Base-by-base conservation (phyloP, 176 grass and related monocot species). In the Phragmites australis region DNA sequence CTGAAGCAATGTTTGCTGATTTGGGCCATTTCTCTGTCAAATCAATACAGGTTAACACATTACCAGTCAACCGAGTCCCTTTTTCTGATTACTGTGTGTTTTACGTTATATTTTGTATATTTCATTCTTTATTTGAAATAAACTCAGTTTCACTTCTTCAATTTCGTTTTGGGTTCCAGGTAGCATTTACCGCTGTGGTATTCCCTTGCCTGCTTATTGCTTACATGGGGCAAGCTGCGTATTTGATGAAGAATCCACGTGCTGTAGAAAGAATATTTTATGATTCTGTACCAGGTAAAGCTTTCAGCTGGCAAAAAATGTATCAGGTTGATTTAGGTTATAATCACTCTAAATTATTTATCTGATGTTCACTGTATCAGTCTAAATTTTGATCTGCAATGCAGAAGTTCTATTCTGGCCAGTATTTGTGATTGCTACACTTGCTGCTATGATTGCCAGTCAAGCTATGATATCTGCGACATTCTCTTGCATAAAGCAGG, bases 1-100 rank as follows among this genome's bases (percentile, higher is more conserved):
- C 96, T 84, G 96, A 99, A 91, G 96, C 92, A 86, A 99, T 99
- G 96, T 95, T 99, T 82, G 96, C 96, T 76, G 96, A 99, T 81
- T 87, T 99, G 47, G 96, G 96, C 14, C 92, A 95, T 95, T 99
- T 99, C 79, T 91, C 96, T 84, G 96, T 99, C 56, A 99, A 99
- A 78, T 91, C 96, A 75, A 99, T 99, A 88, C 96, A 99, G 86
- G 96, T 98, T 63, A 85, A 26, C 55, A 73, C 25, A 58, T 81
- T 61, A 76, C 45, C 42, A 54, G 41, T 29, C 18, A 44, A 31
- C 53, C 34, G 46, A 68, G 58, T 22, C 27, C 52, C 46, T 54
- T 77, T 47, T 55, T 34, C 15, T 50, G 15, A 72, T 43, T 37
- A 25, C 37, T 54, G 15, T 68, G 6, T 39, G 8, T 40, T 82